phyloP scores from a whole-genome alignment of 306 rosid genomes.

The apple (Malus domestica) region ASM211411v1 NC_041793.1:47917501-47918000 shows the following conservation, averaged over 20 bases:
- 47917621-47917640: no score
- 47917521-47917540: neutral
- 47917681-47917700: neutral
- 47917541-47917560: neutral
- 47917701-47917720: neutral
- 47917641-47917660: neutral
- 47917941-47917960: constrained; percentile 79
- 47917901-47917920: constrained; percentile 78
- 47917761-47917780: constrained; percentile 9
- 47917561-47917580: neutral
- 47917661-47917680: neutral
- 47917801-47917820: constrained; percentile 63
- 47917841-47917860: constrained; percentile 41
- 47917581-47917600: neutral
- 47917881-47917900: constrained; percentile 82
- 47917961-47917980: constrained; percentile 62
- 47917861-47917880: constrained; percentile 51
- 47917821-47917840: constrained; percentile 76
- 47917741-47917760: neutral
- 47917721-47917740: neutral
- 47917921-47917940: constrained; percentile 88
- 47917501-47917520: neutral
- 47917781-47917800: constrained; percentile 55
- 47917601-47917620: neutral
- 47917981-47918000: constrained; percentile 77